phyloP scores from a whole-genome alignment of 192 early-diverging fungal species.

The Dissophora ornata region DNA sequence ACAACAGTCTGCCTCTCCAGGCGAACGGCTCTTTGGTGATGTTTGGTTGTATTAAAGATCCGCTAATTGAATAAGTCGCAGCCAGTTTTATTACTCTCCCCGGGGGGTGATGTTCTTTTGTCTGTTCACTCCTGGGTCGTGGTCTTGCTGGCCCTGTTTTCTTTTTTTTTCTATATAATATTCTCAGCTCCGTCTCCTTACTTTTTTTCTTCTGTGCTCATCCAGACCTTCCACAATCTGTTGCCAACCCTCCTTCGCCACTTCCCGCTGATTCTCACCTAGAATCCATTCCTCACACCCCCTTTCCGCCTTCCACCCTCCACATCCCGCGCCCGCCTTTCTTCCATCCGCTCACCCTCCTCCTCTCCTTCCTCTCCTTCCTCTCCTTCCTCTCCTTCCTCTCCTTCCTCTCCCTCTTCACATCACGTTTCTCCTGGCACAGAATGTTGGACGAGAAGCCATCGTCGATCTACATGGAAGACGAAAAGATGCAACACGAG shows the following conservation, averaged over 20 bases:
- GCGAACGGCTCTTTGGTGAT: too few species aligned
- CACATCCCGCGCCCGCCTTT: too few species aligned
- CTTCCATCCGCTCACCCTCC: background rate
- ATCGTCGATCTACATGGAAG: constrained; percentile 21
- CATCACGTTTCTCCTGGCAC: too few species aligned
- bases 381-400: background rate
- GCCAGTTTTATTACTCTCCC: too few species aligned
- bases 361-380: background rate
- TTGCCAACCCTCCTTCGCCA: constrained; percentile 15
- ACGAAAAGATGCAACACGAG: constrained; percentile 13
- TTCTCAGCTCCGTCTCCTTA: constrained; percentile 44
- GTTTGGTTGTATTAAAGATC: background rate
- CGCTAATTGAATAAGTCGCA: too few species aligned
- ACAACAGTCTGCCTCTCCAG: too few species aligned
- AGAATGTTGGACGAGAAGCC: constrained; percentile 20
- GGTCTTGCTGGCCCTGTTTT: too few species aligned
- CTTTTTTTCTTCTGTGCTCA: constrained; percentile 27
- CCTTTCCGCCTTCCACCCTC: background rate
- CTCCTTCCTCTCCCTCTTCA: background rate
- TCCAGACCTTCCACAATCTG: constrained; percentile 23
- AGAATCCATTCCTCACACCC: constrained; percentile 1
- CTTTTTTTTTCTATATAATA: too few species aligned
- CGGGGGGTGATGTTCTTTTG: background rate
- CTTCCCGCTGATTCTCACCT: constrained; percentile 5
- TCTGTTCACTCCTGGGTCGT: background rate